These are phyloP conservation scores for Drechmeria coniospora DNA, from an alignment of 2,329 filamentous ascomycete species.

Conservation along the genomic window DNA sequence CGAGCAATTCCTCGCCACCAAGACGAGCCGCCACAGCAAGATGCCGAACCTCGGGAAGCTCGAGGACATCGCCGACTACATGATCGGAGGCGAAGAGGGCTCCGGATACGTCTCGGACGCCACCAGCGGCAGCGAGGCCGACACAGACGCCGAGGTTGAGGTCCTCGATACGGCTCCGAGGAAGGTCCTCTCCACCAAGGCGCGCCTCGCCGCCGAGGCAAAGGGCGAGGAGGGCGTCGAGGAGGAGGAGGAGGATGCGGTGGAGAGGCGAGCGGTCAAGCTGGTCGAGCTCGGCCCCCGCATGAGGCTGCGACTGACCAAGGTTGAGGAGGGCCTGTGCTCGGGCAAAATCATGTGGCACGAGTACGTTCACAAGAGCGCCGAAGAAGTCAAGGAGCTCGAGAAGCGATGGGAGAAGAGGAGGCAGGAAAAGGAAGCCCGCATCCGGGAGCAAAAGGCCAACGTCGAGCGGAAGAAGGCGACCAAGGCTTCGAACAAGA, in stretches of 20 bases:
- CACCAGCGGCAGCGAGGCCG: conserved; percentile 76
- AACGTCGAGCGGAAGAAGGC: conserved; percentile 77
- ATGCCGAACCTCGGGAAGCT: conserved; percentile 83
- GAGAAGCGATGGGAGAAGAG: conserved; percentile 72
- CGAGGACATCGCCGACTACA: conserved; percentile 86
- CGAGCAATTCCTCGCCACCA: conserved; percentile 54
- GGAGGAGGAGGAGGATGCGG: conserved; percentile 34
- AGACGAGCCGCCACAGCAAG: conserved; percentile 46
- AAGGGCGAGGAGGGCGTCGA: conserved; percentile 22
- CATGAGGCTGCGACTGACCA: conserved; percentile 76
- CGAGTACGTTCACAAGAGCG: conserved; percentile 77
- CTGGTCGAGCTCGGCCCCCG: conserved; percentile 83
- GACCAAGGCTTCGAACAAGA: conserved; percentile 25
- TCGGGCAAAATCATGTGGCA: conserved; percentile 94
- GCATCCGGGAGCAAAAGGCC: conserved; percentile 69
- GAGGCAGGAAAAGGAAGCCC: conserved; percentile 64
- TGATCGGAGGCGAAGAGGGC: conserved; percentile 66
- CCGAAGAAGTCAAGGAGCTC: conserved; percentile 59
- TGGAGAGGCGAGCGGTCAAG: conserved; percentile 80
- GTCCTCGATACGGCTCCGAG: conserved; percentile 50
- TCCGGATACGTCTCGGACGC: conserved; percentile 71
- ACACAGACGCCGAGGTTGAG: conserved; percentile 93
- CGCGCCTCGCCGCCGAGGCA: conserved; percentile 24
- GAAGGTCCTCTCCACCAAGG: conserved; percentile 43
- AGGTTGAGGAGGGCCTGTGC: conserved; percentile 90